Conservation (phyloP, 2,329 filamentous ascomycete species). For the Aspergillus fumigatus region DNA sequence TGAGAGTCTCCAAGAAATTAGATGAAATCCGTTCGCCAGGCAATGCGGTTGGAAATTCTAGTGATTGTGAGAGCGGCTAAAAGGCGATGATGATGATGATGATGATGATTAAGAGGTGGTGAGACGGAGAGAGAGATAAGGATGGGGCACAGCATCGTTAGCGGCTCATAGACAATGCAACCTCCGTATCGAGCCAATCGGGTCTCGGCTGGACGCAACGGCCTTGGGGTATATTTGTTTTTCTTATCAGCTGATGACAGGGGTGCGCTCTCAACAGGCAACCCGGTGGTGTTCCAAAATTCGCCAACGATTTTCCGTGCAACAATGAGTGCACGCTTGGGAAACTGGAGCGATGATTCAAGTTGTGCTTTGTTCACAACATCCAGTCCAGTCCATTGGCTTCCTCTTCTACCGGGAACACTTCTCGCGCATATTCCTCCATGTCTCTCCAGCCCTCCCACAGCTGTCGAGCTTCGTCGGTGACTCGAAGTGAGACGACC, state of each 20-base stretch:
- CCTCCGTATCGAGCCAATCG: slow-evolving; percentile 6
- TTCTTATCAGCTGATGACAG: neutral
- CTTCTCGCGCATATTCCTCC: slow-evolving; percentile 91
- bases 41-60: slow-evolving; percentile 12
- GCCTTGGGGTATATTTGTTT: neutral
- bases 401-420: slow-evolving; percentile 90
- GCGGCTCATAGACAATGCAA: slow-evolving; percentile 4
- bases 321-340: neutral
- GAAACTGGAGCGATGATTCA: slow-evolving; percentile 9
- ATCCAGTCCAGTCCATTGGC: slow-evolving; percentile 95
- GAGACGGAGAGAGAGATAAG: neutral
- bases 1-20: slow-evolving; percentile 16
- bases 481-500: slow-evolving; percentile 61
- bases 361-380: slow-evolving; percentile 37
- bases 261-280: neutral
- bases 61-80: neutral
- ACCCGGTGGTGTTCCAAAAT: slow-evolving; percentile 14
- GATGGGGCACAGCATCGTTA: slow-evolving; percentile 11
- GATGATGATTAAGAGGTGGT: neutral
- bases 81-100: neutral
- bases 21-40: slow-evolving; percentile 19
- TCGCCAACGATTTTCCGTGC: slow-evolving; percentile 20
- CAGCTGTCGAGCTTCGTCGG: slow-evolving; percentile 69
- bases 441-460: slow-evolving; percentile 90
- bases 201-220: neutral